These are phyloP conservation scores for Neurospora pannonica DNA, from an alignment of 495 filamentous ascomycete genomes.

Conservation along the genomic window DNA sequence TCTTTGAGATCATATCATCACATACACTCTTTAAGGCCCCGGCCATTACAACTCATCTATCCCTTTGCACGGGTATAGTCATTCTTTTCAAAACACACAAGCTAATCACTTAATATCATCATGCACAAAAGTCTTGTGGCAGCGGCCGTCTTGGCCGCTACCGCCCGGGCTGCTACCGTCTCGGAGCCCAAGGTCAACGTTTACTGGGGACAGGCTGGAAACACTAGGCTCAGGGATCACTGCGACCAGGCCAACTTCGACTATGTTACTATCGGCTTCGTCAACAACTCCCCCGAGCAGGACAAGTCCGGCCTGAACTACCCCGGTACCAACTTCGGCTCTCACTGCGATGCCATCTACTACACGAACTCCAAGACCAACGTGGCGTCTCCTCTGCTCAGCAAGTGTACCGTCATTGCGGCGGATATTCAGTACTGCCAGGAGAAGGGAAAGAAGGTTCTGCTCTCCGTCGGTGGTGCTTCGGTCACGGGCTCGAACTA, in stretches of 20 bases:
- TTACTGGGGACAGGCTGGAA: slow-evolving; percentile 28
- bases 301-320: slow-evolving; percentile 23
- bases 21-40: slow-evolving; percentile 24
- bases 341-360: slow-evolving; percentile 24
- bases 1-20: slow-evolving; percentile 25
- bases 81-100: slow-evolving; percentile 2
- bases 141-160: slow-evolving; percentile 24
- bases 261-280: slow-evolving; percentile 32
- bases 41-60: slow-evolving; percentile 13
- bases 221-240: slow-evolving; percentile 15
- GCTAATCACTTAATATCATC: neutral
- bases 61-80: slow-evolving; percentile 12
- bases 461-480: slow-evolving; percentile 54
- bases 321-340: slow-evolving; percentile 33
- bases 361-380: slow-evolving; percentile 21
- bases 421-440: slow-evolving; percentile 55
- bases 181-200: slow-evolving; percentile 18
- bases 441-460: slow-evolving; percentile 50
- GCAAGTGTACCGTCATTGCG: slow-evolving; percentile 30
- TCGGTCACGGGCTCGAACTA: slow-evolving; percentile 20
- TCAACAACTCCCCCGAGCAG: slow-evolving; percentile 31
- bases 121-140: slow-evolving; percentile 19
- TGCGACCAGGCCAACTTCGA: slow-evolving; percentile 28
- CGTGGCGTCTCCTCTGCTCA: slow-evolving; percentile 27
- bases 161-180: slow-evolving; percentile 15